Evolutionary conservation across 192 early-diverging fungal species (phyloP).

Genomic region (Irineochytrium annulatum): DNA sequence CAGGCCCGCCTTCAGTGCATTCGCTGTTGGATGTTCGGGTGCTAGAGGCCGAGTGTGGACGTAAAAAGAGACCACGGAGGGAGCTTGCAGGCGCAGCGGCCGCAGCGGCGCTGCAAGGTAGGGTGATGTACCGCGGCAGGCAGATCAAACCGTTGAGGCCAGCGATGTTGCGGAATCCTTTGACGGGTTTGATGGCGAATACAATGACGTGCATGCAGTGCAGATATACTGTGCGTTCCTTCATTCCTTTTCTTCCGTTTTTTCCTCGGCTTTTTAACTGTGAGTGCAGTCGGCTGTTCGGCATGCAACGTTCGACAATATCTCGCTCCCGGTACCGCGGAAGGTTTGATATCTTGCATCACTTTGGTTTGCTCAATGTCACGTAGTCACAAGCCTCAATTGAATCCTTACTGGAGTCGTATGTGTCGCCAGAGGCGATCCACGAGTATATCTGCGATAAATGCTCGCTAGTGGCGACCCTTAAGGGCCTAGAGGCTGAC

Average conservation of each 20-base stretch:
- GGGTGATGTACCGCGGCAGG: not conserved
- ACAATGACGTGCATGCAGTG: conserved; percentile 75
- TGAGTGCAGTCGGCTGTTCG: conserved; percentile 56
- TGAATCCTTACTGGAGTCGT: conserved; percentile 50
- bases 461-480: conserved; percentile 55
- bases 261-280: conserved; percentile 17
- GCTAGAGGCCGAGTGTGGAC: not conserved
- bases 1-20: not conserved
- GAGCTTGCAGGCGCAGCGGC: not conserved
- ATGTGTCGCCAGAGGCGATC: conserved; percentile 58
- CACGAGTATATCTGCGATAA: conserved; percentile 63
- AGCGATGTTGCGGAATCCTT: conserved; percentile 49
- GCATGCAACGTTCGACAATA: conserved; percentile 77
- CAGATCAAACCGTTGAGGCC: not conserved
- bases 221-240: conserved; percentile 56
- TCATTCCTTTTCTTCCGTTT: conserved; percentile 8
- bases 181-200: conserved; percentile 72
- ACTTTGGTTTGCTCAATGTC: not conserved
- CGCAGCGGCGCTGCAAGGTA: not conserved
- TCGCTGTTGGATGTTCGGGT: conserved; percentile 6
- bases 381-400: conserved; percentile 43
- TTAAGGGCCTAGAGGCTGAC: conserved; percentile 23
- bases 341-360: conserved; percentile 7
- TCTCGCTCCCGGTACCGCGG: conserved; percentile 65
- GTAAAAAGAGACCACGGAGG: not conserved